Base-by-base conservation (phyloP, 768 basidiomycete species). In the Leccinum disarticulatum region DNA sequence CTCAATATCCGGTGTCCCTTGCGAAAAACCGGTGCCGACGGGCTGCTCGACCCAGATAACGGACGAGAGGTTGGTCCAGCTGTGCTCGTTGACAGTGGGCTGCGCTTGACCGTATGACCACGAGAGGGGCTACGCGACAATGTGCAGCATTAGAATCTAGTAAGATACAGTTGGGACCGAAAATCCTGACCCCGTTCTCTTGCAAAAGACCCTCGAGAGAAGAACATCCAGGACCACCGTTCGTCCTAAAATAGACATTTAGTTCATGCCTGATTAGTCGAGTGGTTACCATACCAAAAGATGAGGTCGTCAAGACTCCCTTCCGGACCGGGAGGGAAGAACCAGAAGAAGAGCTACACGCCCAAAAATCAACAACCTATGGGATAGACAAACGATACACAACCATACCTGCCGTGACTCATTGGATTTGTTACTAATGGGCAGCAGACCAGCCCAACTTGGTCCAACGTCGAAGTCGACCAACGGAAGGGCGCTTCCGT, bases 11-110 rank as follows among this genome's bases (percentile, higher is more conserved):
- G 90, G 88, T 9, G 61, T 76, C 17, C 90, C 90, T 60, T 87
- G 87, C 3, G 87, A 87, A 70, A 86, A 91, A 0, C 90, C 90
- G 6, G 90, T 91, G 8, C 90, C 90, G 33, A 92, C 85, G 4
- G 90, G 90, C 63, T 91, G 90, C 62, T 92, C 90, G 13, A 91
- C 82, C 78, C 81, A 91, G n/a, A 91, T 73, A 7, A 90, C 72
- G 56, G 86, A 89, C 2, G 88, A 88, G 10, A 91, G 77, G 65
- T 91, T 91, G 0, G 89, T 91, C 90, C 90, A 91, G 70, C 87
- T 88, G 64, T 79, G 81, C 62, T 87, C 79, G 55, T 90, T 91
- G 6, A 70, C 76, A 1, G 80, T 87, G 3, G 88, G 84, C 56
- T 79, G 78, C 1, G 87, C 87, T 65, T 83, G 81, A 1, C 90